Evolutionary conservation across 2,329 filamentous ascomycete genomes (phyloP).

Genomic region (Myriosclerotinia curreyana): DNA sequence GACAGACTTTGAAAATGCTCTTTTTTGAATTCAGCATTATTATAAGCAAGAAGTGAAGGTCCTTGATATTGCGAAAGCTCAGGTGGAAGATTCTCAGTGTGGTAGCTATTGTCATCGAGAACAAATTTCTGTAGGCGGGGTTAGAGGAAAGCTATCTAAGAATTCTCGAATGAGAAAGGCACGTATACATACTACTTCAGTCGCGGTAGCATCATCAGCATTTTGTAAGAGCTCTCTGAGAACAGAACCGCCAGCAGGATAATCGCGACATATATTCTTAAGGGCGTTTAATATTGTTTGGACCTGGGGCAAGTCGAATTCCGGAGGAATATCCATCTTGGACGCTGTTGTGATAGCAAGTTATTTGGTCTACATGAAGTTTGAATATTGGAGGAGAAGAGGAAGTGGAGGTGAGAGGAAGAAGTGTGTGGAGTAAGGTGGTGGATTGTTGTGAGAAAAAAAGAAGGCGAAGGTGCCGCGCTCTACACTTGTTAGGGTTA

Average conservation of each 20-base stretch:
- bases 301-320: slow-evolving; percentile 28
- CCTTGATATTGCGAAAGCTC: slow-evolving; percentile 39
- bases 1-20: slow-evolving; percentile 39
- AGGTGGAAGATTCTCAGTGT: slow-evolving; percentile 32
- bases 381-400: neutral
- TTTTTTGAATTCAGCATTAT: slow-evolving; percentile 37
- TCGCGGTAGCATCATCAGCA: slow-evolving; percentile 71
- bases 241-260: slow-evolving; percentile 80
- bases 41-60: slow-evolving; percentile 39
- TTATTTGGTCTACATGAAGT: neutral
- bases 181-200: slow-evolving; percentile 52
- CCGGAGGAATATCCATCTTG: slow-evolving; percentile 3
- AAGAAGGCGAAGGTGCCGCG: neutral
- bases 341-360: neutral
- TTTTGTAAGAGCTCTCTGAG: slow-evolving; percentile 95
- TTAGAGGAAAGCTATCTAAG: slow-evolving; percentile 6
- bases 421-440: no score
- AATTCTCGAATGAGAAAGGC: neutral
- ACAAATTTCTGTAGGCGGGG: slow-evolving; percentile 27
- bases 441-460: neutral
- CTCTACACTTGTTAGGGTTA: no score
- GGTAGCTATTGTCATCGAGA: slow-evolving; percentile 36
- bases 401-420: neutral
- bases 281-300: slow-evolving; percentile 36
- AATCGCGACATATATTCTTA: slow-evolving; percentile 39